Evolutionary conservation across 179 eudicot genomes (phyloP), one percentile per base, ranked within the genome.

Genomic region (Silene coronaria): DNA sequence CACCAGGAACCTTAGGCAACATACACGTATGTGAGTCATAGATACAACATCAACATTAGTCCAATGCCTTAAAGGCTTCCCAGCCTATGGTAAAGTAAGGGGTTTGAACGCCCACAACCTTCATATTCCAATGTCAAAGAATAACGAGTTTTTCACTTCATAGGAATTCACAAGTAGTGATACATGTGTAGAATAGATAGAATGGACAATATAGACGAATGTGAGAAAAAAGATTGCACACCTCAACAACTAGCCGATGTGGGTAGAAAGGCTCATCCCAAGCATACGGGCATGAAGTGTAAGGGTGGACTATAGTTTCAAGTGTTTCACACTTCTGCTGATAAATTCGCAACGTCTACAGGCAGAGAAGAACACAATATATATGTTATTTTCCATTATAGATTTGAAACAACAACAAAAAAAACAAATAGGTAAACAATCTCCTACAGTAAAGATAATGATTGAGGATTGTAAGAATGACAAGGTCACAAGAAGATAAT

Each of bases 231-330:
- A 63, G 7, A 42, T 30, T 28, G 22, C 77, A 80, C 83, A 93
- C 99, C 99, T 96, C 99, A 75, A 96, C 88, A 62, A 88, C 81
- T 36, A 96, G 93, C 61, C 97, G 89, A 79, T 93, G 99, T 19
- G 97, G 97, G 80, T 80, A 89, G 79, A 89, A 91, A 71, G 97
- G 99, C 83, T 96, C 99, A 84, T 96, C 99, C 99, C 99, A 96
- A 70, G 99, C 95, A 80, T 91, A 96, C 23, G 92, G 88, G 74
- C 91, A 86, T 59, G 97, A 91, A 16, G 92, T 84, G 84, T 96
- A 96, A 32, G 97, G 85, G 77, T 96, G 88, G 74, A 93, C 81
- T 46, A 88, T 83, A 58, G 97, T 93, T 82, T 93, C 96, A 77
- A 91, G 85, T 73, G 90, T 88, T 83, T 96, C 97, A 82, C 99